Base-by-base conservation (phyloP, 495 filamentous ascomycete genomes). In the Immersiella caudata region DNA sequence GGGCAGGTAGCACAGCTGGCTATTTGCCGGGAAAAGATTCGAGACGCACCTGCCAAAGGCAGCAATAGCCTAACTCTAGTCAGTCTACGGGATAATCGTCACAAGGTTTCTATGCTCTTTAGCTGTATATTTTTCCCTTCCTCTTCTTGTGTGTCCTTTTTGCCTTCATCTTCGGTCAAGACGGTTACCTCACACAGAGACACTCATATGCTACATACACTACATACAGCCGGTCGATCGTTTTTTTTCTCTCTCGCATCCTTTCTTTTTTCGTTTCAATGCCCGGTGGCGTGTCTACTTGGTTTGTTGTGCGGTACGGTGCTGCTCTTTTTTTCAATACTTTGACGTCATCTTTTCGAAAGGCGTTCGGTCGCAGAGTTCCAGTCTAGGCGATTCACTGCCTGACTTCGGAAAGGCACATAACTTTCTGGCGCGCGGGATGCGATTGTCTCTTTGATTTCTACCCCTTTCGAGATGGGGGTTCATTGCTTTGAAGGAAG, bases 71-170 rank as follows among this genome's bases (percentile, higher is more conserved):
- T 57, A 57, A 12, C 54, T 57, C 54, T 57, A 24, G 54, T 14
- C 22, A 24, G 54, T 16, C 54, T 25, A 9, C 11, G 14, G 22
- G 22, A 57, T 16, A 27, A 57, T 25, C 22, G 54, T 57, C 1
- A 5, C 6, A 7, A 20, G 54, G 40, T 70, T 70, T 66, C 57
- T 52, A 65, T 64, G 70, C 51, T 71, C 22, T 50, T 56, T 62
- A 60, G 46, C 35, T 63, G 64, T 58, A 56, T 40, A 50, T 62
- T 57, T 57, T 27, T 8, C 40, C 11, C 40, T 46, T 46, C 40
- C 40, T 46, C 40, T 46, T 46, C 11, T 33, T 46, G 40, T 46
- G 40, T 46, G 40, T 46, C 14, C 40, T 6, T 57, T 57, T 57
- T 12, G 6, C 11, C 54, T 24, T 25, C 54, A 57, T 46, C 40